Evolutionary conservation across 805 yeast genomes (phyloP), one percentile per base, ranked within the genome.

Genomic region (Wickerhamiella bombiphila): DNA sequence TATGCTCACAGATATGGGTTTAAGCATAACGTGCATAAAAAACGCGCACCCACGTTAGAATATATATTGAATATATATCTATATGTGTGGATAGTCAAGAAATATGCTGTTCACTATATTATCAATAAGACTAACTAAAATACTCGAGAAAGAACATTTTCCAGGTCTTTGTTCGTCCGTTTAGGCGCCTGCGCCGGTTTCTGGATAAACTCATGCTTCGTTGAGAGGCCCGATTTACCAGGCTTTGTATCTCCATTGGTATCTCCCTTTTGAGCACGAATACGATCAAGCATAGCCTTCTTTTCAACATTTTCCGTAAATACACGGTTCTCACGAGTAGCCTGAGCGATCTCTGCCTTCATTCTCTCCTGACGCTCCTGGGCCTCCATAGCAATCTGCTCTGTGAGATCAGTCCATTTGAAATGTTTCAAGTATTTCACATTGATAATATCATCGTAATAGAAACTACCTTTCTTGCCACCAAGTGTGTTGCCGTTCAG

Each of bases 361-460:
- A 88, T 64, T 60, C 81, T 85, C 37, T 88, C 74, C 52, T 85
- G 93, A 57, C 94, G 75, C 31, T 77, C 68, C 57, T 86, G 95
- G 45, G 79, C 77, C 60, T 91, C 97, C 51, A 72, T 72, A 2
- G 94, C 85, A 46, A 88, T 80, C 55, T 88, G 95, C 55, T 80
- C 93, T 2, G 96, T 86, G 54, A 91, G 65, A 52, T 91, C 93
- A 39, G 78, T 68, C 98, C 98, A 91, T 55, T 91, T 91, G 68
- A 88, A 91, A 2, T 88, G 85, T 7, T 82, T 76, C 43, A 91
- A 64, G 51, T 91, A 91, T 57, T 81, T 88, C 42, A 88, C 74
- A 55, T 85, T 91, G 64, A 93, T 67, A 19, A 91, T 76, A 62
- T 91, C 98, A 58, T 91, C 98, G 53, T 91, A 79, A 59, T 86